Percentiles rank a stretch among this genome's conserved stretches.
These are phyloP conservation scores for Falciphora oryzae DNA, from an alignment of 2,329 filamentous ascomycete species.

Conservation along the genomic window DNA sequence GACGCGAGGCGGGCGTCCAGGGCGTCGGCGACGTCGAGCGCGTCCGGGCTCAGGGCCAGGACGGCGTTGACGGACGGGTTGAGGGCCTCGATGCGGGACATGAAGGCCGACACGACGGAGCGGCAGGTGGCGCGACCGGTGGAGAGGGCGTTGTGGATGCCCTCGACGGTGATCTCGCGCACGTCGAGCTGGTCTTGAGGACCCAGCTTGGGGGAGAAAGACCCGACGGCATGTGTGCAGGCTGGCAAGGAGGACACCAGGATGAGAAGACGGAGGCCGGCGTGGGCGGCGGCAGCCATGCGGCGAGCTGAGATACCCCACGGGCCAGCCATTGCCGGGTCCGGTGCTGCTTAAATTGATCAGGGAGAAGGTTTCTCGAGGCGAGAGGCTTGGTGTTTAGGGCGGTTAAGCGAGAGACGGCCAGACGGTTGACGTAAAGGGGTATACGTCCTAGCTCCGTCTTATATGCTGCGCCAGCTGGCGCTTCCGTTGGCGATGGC, in stretches of 20 bases:
- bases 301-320: background rate
- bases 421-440: no score
- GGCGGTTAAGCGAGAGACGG: no score
- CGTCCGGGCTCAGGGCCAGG: slow-evolving; percentile 42
- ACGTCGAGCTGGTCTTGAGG: slow-evolving; percentile 36
- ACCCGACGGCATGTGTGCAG: no score
- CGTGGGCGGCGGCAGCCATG: no score
- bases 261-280: background rate
- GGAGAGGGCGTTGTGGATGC: slow-evolving; percentile 49
- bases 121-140: slow-evolving; percentile 47
- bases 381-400: no score
- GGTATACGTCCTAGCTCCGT: no score
- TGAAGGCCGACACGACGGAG: slow-evolving; percentile 46
- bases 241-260: background rate
- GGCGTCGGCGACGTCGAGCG: slow-evolving; percentile 37
- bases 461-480: no score
- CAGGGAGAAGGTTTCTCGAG: no score
- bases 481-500: no score
- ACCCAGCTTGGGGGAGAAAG: background rate
- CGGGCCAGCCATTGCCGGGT: no score
- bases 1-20: slow-evolving; percentile 40
- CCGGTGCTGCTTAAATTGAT: no score
- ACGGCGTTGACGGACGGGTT: slow-evolving; percentile 54
- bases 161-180: slow-evolving; percentile 52
- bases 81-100: slow-evolving; percentile 50